A percentile compares a stretch with the other conserved stretches of the same genome.
These are phyloP conservation scores for Beauveria brongniartii DNA, from an alignment of 2,329 filamentous ascomycete genomes.

Conservation along the genomic window DNA sequence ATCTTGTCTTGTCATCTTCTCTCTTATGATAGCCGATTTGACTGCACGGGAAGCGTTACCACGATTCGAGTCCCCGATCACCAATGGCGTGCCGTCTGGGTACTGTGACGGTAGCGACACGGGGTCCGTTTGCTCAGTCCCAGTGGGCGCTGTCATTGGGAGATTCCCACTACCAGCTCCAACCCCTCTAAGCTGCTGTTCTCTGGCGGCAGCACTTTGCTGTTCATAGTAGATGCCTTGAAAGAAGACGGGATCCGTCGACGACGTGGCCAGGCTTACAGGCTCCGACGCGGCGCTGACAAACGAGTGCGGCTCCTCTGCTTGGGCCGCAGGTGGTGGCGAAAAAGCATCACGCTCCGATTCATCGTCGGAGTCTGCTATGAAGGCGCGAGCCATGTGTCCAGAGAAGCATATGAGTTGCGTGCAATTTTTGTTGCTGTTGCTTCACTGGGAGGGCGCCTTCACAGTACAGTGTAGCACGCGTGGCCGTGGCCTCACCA, in stretches of 20 bases:
- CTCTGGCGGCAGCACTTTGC: slow-evolving; percentile 27
- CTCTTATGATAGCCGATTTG: slow-evolving; percentile 4
- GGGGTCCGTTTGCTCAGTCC: slow-evolving; percentile 7
- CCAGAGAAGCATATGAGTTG: neutral
- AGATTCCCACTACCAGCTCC: neutral
- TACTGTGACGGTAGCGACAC: slow-evolving; percentile 4
- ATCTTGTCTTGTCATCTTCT: slow-evolving; percentile 7
- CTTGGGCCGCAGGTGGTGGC: slow-evolving; percentile 12
- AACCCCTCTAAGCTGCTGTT: neutral
- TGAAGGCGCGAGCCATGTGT: slow-evolving; percentile 20
- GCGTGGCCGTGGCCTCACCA: neutral
- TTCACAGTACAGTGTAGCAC: neutral
- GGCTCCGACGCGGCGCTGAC: neutral
- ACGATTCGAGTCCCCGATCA: neutral
- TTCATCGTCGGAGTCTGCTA: slow-evolving; percentile 34
- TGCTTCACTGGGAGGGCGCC: neutral
- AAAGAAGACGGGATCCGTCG: slow-evolving; percentile 42
- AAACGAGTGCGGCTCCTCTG: neutral
- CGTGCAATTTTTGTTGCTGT: neutral
- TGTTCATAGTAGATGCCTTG: slow-evolving; percentile 40
- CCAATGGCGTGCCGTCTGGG: slow-evolving; percentile 14
- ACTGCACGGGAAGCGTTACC: neutral
- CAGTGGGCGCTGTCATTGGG: neutral
- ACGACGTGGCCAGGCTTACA: slow-evolving; percentile 25
- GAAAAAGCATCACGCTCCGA: slow-evolving; percentile 19